Base-by-base conservation (phyloP, 2,329 filamentous ascomycete genomes). In the Fusarium floridanum region DNA sequence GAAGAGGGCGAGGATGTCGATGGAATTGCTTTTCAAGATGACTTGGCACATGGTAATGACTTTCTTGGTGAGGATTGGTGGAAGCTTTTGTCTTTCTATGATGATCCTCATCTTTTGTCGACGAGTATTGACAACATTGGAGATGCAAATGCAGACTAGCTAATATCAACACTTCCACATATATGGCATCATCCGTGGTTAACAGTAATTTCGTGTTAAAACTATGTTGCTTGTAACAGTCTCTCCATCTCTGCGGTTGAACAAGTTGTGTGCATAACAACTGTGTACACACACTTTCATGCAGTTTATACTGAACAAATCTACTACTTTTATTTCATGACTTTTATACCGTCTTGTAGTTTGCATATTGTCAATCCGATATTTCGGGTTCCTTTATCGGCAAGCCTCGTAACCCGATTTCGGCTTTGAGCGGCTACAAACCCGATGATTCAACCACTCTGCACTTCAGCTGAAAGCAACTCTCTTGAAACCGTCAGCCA, bases 91-190 rank as follows among this genome's bases (percentile, higher is more conserved):
- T 72, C 77, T 0, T 78, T 78, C 39, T 78, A 76, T 39, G 77
- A 78, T 48, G 77, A 78, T 53, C 77, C 77, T 8, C 77, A 79
- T 68, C 50, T 78, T 5, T 57, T 78, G 3, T 77, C 77, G 8
- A 79, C 75, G 2, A 74, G 50, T 39, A 63, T 75, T 11, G 74
- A 70, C 2, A 66, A 69, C 0, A 29, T 16, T 5, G 72, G 53
- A 0, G 56, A 61, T 10, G 24, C 20, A 0, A 59, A 20, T 27
- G 14, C 22, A 10, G 60, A 34, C 20, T 64, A 57, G 43, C 12
- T 12, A 10, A 45, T 17, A 57, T 17, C 20, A 29, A 29, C 27
- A 22, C 6, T 57, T 14, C 41, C 3, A 43, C 41, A 22, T 6
- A 43, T 20, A 6, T 4, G 39, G 11, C 8, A 5, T n/a, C 11